These are phyloP conservation scores for Beta vulgaris DNA, from an alignment of 148 eudicot genomes.

Conservation along the genomic window DNA sequence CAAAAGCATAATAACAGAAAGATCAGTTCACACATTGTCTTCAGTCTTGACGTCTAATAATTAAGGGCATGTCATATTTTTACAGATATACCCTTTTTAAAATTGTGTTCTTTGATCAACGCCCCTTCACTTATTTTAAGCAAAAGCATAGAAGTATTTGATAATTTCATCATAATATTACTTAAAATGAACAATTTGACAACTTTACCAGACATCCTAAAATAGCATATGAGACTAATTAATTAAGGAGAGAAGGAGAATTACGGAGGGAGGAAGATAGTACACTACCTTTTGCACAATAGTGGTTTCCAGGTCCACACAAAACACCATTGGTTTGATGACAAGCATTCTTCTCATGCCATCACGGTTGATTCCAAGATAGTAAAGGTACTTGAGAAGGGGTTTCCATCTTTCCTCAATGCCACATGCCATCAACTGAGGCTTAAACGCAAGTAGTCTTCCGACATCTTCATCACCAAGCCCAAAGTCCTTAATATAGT, in stretches of 20 bases:
- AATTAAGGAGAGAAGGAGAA: too few species aligned
- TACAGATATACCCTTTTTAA: too few species aligned
- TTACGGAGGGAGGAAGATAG: neutral
- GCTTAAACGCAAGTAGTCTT: slow-evolving; percentile 72
- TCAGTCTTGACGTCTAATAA: too few species aligned
- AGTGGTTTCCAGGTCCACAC: slow-evolving; percentile 65
- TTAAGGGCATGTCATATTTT: too few species aligned
- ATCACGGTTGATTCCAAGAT: slow-evolving; percentile 76
- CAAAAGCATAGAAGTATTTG: too few species aligned
- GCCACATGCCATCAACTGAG: slow-evolving; percentile 83
- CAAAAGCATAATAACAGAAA: neutral
- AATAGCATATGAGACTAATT: too few species aligned
- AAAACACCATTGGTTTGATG: slow-evolving; percentile 76
- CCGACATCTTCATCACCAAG: slow-evolving; percentile 74
- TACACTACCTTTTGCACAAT: slow-evolving; percentile 76
- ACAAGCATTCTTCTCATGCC: slow-evolving; percentile 86
- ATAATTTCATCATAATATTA: too few species aligned
- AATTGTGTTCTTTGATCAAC: too few species aligned
- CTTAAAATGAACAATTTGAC: too few species aligned
- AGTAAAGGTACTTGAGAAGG: slow-evolving; percentile 80
- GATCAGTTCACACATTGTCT: too few species aligned
- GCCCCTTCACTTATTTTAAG: too few species aligned
- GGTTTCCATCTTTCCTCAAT: slow-evolving; percentile 91
- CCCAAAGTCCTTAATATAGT: slow-evolving; percentile 82
- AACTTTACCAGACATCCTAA: too few species aligned